These are phyloP conservation scores for Conticribra guillardii DNA, from an alignment of 108 stramenopile species.

Conservation along the genomic window DNA sequence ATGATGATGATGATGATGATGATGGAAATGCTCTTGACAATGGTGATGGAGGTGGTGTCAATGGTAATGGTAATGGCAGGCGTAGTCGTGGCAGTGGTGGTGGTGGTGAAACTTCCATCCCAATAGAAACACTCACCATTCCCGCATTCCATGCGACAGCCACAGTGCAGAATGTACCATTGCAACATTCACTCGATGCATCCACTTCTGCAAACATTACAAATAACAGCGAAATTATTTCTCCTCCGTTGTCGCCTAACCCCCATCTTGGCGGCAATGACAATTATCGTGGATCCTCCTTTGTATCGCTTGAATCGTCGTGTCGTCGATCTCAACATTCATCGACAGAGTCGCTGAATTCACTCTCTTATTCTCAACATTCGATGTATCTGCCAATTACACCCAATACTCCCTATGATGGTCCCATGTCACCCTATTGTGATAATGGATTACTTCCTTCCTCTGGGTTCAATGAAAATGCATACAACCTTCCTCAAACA, in stretches of 20 bases:
- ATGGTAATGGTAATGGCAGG: neutral
- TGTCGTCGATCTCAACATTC: constrained; percentile 8
- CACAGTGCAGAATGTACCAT: no score
- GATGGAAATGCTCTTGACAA: neutral
- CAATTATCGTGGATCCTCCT: no score
- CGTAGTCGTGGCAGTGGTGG: neutral
- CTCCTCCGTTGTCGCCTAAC: no score
- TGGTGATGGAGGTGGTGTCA: neutral
- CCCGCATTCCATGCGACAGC: no score
- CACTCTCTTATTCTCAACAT: constrained; percentile 1
- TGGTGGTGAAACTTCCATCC: neutral
- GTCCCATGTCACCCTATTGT: neutral
- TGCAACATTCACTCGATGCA: no score
- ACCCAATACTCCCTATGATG: neutral
- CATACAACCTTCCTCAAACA: no score
- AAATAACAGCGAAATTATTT: no score
- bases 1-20: neutral
- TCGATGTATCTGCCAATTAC: constrained; percentile 4
- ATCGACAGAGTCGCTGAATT: neutral
- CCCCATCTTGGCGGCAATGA: no score
- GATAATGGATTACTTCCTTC: no score
- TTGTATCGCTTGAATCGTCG: neutral
- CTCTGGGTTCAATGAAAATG: no score
- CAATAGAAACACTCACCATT: neutral
- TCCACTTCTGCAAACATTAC: no score